Conservation (phyloP, 805 yeast genomes). For the Nakazawaea ernobii region DNA sequence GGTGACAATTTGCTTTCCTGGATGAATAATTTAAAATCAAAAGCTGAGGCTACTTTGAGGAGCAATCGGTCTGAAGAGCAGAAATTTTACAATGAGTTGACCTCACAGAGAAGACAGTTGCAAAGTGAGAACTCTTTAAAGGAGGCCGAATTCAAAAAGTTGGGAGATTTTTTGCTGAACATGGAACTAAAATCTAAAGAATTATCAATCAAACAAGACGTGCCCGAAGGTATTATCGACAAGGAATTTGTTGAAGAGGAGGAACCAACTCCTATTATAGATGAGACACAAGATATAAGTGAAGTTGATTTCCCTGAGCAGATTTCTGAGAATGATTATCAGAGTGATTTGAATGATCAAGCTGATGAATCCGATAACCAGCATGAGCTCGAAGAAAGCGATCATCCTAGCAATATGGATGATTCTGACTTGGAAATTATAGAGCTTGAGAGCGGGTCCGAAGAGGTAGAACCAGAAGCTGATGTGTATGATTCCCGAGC, state of each 20-base stretch:
- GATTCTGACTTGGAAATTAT: constrained; percentile 8
- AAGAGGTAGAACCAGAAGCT: constrained; percentile 7
- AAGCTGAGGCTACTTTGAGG: constrained; percentile 25
- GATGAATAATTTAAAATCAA: constrained; percentile 27
- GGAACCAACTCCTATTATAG: constrained; percentile 14
- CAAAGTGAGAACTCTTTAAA: constrained; percentile 16
- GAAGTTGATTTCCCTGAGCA: constrained; percentile 9
- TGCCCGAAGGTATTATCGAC: constrained; percentile 12
- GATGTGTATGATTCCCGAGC: not conserved
- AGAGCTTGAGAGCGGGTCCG: constrained; percentile 8
- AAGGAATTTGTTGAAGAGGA: constrained; percentile 14
- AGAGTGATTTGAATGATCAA: constrained; percentile 2
- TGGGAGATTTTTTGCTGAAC: constrained; percentile 18
- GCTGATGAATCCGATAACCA: not conserved
- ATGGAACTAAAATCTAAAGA: constrained; percentile 14
- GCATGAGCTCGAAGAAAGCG: constrained; percentile 3
- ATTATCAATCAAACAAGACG: constrained; percentile 12
- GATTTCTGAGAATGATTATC: constrained; percentile 14
- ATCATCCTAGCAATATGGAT: constrained; percentile 3
- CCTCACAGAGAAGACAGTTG: constrained; percentile 22
- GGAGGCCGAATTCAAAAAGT: constrained; percentile 19
- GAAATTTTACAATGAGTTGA: constrained; percentile 28
- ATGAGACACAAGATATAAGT: constrained; percentile 5
- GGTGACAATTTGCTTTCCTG: constrained; percentile 22
- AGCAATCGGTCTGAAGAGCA: constrained; percentile 30